phyloP scores from a whole-genome alignment of 768 basidiomycete species.

The Melanogaster broomeanus region DNA sequence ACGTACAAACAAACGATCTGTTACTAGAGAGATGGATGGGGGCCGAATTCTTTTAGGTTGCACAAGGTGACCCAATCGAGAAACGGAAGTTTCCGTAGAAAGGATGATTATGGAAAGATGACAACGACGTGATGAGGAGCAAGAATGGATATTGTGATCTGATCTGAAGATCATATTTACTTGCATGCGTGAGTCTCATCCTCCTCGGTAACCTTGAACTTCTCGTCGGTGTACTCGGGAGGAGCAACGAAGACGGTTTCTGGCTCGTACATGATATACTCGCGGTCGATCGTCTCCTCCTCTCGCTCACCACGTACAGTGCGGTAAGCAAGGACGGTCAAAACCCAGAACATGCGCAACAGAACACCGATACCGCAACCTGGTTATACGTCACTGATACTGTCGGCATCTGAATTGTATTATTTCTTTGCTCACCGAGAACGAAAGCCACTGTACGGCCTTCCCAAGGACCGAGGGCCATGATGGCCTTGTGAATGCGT shows the following conservation, averaged over 20 bases:
- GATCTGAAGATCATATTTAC: conserved; percentile 7
- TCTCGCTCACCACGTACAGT: conserved; percentile 47
- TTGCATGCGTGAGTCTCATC: conserved; percentile 15
- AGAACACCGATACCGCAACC: conserved; percentile 87
- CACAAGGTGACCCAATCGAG: too few relatives aligned
- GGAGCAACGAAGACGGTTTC: conserved; percentile 53
- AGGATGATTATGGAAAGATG: not conserved
- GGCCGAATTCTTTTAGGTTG: not conserved
- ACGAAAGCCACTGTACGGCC: conserved; percentile 83
- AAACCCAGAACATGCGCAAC: conserved; percentile 77
- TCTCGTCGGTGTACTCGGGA: conserved; percentile 63
- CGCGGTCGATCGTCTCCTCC: conserved; percentile 42
- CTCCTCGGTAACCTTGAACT: conserved; percentile 32
- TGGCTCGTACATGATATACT: conserved; percentile 45
- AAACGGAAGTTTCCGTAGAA: too few relatives aligned
- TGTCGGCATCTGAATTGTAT: not conserved
- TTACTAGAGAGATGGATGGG: conserved; percentile 6
- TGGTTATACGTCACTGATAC: conserved; percentile 24
- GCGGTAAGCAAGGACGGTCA: conserved; percentile 63
- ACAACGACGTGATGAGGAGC: not conserved
- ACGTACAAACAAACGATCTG: conserved; percentile 2
- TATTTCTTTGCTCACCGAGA: conserved; percentile 54
- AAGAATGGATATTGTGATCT: not conserved
- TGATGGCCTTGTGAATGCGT: conserved; percentile 66
- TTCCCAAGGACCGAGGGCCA: conserved; percentile 79